A percentile compares a stretch with the other conserved stretches of the same genome.
Evolutionary conservation across 768 basidiomycete species (phyloP).

Genomic region (Pleurotus citrinopileatus): DNA sequence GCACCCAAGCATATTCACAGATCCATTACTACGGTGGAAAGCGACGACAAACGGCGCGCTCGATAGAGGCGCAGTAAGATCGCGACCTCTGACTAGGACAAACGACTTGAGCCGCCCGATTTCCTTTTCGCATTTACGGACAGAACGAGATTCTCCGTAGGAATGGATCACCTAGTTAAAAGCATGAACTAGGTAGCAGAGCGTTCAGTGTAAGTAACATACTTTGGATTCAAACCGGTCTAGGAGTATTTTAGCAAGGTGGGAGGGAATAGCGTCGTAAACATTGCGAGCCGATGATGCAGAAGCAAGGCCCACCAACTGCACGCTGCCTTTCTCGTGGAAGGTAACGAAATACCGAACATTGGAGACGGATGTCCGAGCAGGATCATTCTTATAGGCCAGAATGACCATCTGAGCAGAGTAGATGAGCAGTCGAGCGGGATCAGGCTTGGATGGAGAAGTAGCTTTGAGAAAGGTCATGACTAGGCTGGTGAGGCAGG

Average conservation of each 20-base stretch:
- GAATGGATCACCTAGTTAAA: neutral
- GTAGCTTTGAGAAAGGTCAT: neutral
- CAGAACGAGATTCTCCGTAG: neutral
- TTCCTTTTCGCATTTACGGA: neutral
- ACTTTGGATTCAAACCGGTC: neutral
- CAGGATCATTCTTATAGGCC: neutral
- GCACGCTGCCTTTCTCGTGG: neutral
- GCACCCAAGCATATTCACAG: neutral
- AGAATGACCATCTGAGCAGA: neutral
- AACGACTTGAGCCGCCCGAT: neutral
- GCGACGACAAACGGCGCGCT: neutral
- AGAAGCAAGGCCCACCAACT: neutral
- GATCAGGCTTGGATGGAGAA: neutral
- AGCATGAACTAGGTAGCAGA: too few relatives aligned
- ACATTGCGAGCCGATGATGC: neutral
- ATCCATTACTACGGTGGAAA: neutral
- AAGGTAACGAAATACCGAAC: neutral
- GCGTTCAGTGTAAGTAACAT: neutral
- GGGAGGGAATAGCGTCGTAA: neutral
- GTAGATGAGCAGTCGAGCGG: neutral
- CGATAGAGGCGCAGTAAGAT: neutral
- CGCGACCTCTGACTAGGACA: neutral
- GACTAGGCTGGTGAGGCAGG: neutral
- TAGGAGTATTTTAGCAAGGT: neutral
- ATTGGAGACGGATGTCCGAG: neutral